These are phyloP conservation scores for Trichoderma atroviride DNA, from an alignment of 2,329 filamentous ascomycete genomes.

Conservation along the genomic window DNA sequence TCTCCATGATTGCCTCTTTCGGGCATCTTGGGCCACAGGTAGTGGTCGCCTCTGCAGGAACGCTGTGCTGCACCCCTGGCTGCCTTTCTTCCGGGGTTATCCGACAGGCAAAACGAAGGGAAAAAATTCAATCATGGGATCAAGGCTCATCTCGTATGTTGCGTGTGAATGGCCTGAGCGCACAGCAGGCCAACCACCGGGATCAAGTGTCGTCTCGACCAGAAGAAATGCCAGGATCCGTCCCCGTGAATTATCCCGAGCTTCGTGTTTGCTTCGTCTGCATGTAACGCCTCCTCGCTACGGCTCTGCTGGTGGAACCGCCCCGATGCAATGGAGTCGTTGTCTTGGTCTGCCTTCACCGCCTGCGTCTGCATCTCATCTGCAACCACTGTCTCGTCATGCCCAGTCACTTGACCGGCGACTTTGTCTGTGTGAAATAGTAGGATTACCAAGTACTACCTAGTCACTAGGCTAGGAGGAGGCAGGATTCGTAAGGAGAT, in stretches of 20 bases:
- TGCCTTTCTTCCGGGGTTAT: conserved; percentile 12
- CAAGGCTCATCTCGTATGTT: conserved; percentile 24
- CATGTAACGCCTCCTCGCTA: not conserved
- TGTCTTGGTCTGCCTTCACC: conserved; percentile 6
- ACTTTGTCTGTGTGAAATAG: not conserved
- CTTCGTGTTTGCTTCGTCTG: not conserved
- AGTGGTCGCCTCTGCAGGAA: conserved; percentile 23
- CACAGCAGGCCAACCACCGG: not conserved
- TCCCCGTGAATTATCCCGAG: not conserved
- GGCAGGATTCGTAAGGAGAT: not conserved
- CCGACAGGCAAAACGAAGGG: not conserved
- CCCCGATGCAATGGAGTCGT: not conserved
- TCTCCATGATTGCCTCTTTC: conserved; percentile 24
- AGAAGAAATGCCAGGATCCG: not conserved
- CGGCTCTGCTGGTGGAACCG: conserved; percentile 11
- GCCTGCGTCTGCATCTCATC: conserved; percentile 19
- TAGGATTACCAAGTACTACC: not conserved
- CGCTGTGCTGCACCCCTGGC: not conserved
- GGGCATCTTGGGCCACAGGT: conserved; percentile 4
- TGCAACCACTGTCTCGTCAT: conserved; percentile 8
- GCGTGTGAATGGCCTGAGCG: conserved; percentile 22
- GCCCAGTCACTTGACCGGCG: conserved; percentile 20
- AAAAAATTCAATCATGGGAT: conserved; percentile 13
- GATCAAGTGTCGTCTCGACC: not conserved
- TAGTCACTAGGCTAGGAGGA: not conserved